Evolutionary conservation across 2,329 filamentous ascomycete genomes (phyloP).

Genomic region (Colletotrichum spaethianum): DNA sequence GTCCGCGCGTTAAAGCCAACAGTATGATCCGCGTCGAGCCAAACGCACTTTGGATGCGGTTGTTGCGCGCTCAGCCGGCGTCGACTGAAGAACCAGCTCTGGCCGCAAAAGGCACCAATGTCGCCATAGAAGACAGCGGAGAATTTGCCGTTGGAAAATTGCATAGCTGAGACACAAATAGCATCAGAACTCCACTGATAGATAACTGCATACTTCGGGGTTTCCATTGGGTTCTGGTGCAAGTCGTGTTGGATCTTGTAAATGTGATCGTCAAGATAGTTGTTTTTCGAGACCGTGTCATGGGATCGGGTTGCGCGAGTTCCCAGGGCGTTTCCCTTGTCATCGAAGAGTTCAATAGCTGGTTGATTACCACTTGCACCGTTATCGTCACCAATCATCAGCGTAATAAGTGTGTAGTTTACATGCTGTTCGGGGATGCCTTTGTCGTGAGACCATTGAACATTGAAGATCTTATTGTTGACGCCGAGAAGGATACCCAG

Average conservation of each 20-base stretch:
- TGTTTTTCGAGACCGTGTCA: background rate
- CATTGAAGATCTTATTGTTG: background rate
- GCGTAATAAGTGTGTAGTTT: conserved; percentile 7
- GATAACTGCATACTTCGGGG: conserved; percentile 37
- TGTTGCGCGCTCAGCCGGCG: conserved; percentile 34
- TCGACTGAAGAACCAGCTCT: conserved; percentile 44
- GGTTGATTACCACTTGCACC: conserved; percentile 37
- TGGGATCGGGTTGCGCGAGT: conserved; percentile 12
- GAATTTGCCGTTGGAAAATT: conserved; percentile 41
- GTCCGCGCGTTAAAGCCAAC: conserved; percentile 36
- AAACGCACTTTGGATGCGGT: conserved; percentile 42
- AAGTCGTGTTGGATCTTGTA: conserved; percentile 38
- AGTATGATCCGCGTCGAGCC: conserved; percentile 44
- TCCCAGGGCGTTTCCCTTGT: conserved; percentile 40
- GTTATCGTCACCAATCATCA: conserved; percentile 3
- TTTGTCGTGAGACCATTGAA: conserved; percentile 22
- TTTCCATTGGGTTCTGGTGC: conserved; percentile 31
- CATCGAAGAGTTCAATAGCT: conserved; percentile 41
- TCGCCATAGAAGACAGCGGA: conserved; percentile 44
- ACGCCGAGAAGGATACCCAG: conserved; percentile 9
- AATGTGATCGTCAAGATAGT: conserved; percentile 13
- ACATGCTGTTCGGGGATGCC: conserved; percentile 9
- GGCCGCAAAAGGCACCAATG: conserved; percentile 43
- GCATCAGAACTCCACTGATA: conserved; percentile 42
- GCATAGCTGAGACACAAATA: conserved; percentile 44